Evolutionary conservation across 257 asterid genomes (phyloP).

Genomic region (Capsicum rhomboideum): DNA sequence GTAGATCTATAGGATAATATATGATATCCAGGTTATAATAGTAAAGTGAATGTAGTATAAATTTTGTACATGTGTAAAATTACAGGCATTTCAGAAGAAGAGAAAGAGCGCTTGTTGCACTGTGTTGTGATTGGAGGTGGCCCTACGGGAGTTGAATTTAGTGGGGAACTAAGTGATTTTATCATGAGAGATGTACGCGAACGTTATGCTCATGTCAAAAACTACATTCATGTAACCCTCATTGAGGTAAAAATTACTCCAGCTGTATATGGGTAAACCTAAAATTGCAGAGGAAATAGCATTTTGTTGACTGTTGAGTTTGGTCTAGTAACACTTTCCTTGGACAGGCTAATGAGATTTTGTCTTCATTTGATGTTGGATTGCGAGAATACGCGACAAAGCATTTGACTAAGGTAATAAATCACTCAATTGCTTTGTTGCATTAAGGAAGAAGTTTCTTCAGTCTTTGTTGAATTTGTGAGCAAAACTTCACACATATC

Average conservation of each 20-base stretch:
- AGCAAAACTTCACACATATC: not conserved
- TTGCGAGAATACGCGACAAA: constrained; percentile 78
- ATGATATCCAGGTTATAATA: not conserved
- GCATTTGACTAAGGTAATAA: constrained; percentile 76
- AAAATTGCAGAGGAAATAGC: not conserved
- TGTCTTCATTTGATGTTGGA: constrained; percentile 84
- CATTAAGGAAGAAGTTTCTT: not conserved
- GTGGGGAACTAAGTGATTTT: constrained; percentile 93
- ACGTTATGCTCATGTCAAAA: constrained; percentile 74
- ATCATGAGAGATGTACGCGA: constrained; percentile 78
- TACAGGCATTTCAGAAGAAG: constrained; percentile 79
- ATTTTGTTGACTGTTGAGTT: not conserved
- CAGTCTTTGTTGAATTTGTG: not conserved
- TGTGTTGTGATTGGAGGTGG: constrained; percentile 96
- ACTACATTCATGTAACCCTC: constrained; percentile 81
- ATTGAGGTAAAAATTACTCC: constrained; percentile 53
- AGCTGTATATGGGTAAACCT: not conserved
- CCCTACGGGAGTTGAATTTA: constrained; percentile 93
- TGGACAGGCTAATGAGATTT: constrained; percentile 76
- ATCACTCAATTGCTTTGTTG: not conserved
- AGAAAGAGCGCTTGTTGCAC: constrained; percentile 74
- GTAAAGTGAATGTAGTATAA: not conserved
- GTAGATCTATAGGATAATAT: not conserved
- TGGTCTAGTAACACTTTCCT: not conserved
- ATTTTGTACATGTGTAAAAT: not conserved